Conservation (phyloP, 164 flowering plant species). For the Magnolia changhungtana region DNA sequence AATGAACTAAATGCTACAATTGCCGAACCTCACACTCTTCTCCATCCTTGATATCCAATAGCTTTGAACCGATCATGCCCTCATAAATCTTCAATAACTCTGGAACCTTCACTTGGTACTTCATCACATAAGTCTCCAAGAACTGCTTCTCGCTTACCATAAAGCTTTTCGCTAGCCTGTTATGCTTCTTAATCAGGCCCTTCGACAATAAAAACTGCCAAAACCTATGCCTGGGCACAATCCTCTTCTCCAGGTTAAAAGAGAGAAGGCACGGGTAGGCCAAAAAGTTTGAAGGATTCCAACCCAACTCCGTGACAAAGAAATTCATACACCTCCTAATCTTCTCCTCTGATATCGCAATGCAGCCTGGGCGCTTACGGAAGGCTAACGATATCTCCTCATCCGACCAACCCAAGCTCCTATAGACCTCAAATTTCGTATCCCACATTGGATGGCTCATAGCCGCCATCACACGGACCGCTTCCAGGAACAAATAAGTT, state of each 20-base stretch:
- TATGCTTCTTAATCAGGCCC: background rate
- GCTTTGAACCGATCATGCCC: background rate
- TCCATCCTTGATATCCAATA: background rate
- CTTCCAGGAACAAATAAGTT: background rate
- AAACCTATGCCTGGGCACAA: background rate
- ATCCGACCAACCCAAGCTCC: conserved; percentile 4
- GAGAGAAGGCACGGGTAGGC: background rate
- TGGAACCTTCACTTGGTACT: background rate
- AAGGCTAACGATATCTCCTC: background rate
- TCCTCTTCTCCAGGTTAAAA: background rate
- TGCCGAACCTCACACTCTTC: background rate
- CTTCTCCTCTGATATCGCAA: background rate
- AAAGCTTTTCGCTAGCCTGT: background rate
- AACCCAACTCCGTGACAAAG: background rate
- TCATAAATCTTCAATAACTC: background rate
- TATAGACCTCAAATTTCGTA: background rate
- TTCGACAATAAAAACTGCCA: background rate
- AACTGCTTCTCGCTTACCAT: background rate
- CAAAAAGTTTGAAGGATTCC: background rate
- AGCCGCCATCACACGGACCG: background rate
- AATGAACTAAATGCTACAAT: background rate
- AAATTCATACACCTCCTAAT: background rate
- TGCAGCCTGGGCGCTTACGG: background rate
- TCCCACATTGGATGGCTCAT: background rate
- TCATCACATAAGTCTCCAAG: conserved; percentile 1